Evolutionary conservation across 2,329 filamentous ascomycete species (phyloP), one percentile per base, ranked within the genome.

Genomic region (Fusarium coffeatum): DNA sequence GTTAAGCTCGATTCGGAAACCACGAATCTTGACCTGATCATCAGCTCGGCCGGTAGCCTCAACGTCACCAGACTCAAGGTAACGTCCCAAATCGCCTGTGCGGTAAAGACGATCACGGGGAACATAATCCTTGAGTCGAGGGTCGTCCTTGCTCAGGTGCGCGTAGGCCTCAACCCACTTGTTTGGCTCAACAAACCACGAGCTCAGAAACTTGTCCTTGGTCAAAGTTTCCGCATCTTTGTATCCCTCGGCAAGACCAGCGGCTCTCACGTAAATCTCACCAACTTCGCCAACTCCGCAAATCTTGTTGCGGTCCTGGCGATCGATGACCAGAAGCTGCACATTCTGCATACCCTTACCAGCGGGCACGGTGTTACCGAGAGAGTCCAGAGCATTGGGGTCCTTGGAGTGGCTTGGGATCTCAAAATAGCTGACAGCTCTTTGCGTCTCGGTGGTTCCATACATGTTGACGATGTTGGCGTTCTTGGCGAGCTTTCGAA

Each of bases 1-100:
- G 68, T 91, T 92, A 47, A 98, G 53, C 22, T 99, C 96, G 72
- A 99, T 97, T 66, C 95, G 88, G 85, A 98, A 98, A 2, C 95
- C 95, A 64, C 96, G 91, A 71, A 98, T 95, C 84, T 98, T 99
- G 83, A 98, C 93, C 78, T 98, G 95, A 72, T 91, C 88, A 76
- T 98, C 95, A 25, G 89, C 90, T 62, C 96, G 87, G 23, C 95
- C 95, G 12, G 92, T 90, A 76, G 90, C 92, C 75, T 92, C 91
- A 13, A 93, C 91, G 69, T 91, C 90, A 37, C 92, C 93, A 10
- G 81, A 80, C 46, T 89, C 85, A 4, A 86, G 84, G 47, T 66
- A 66, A 15, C 55, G 69, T 13, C 95, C 95, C 6, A 99, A 83
- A 78, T 98, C 95, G 27, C 95, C 96, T 41, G 91, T 96, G 22